A percentile compares a stretch with the other conserved stretches of the same genome.
Conservation (phyloP, 345 rosid genomes). For the Euphorbia tirucalli region DNA sequence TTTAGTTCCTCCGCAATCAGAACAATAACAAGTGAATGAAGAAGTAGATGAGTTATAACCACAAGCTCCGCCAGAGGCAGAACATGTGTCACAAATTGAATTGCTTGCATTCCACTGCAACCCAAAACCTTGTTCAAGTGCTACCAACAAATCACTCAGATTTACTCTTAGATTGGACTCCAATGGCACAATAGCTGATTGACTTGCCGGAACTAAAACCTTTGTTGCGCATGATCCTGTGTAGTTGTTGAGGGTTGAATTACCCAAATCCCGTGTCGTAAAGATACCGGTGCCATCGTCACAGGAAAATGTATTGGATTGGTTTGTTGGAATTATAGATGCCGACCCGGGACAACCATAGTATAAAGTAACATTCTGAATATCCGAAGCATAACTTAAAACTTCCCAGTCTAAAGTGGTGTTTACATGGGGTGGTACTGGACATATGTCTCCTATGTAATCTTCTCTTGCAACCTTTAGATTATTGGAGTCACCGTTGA, state of each 20-base stretch:
- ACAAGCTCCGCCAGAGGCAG: slow-evolving; percentile 26
- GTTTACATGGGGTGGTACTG: background rate
- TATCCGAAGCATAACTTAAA: background rate
- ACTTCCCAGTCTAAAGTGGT: background rate
- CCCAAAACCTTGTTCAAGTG: slow-evolving; percentile 28
- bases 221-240: background rate
- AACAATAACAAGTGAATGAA: slow-evolving; percentile 27
- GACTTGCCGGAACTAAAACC: slow-evolving; percentile 19
- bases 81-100: slow-evolving; percentile 18
- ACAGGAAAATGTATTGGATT: background rate
- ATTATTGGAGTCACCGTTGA: background rate
- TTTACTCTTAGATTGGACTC: fast-evolving
- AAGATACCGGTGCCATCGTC: slow-evolving; percentile 1
- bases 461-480: slow-evolving; percentile 31
- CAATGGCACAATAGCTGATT: background rate
- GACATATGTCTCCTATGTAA: slow-evolving; percentile 22
- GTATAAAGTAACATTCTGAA: slow-evolving; percentile 21
- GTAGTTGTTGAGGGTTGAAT: fast-evolving
- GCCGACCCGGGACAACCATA: slow-evolving; percentile 16
- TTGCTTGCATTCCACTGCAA: slow-evolving; percentile 19
- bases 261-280: background rate
- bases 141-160: background rate
- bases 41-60: slow-evolving; percentile 16
- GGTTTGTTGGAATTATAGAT: too few species aligned
- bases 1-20: slow-evolving; percentile 7